These are phyloP conservation scores for Microbotryum intermedium DNA, from an alignment of 1,284 basidiomycete species.

Conservation along the genomic window DNA sequence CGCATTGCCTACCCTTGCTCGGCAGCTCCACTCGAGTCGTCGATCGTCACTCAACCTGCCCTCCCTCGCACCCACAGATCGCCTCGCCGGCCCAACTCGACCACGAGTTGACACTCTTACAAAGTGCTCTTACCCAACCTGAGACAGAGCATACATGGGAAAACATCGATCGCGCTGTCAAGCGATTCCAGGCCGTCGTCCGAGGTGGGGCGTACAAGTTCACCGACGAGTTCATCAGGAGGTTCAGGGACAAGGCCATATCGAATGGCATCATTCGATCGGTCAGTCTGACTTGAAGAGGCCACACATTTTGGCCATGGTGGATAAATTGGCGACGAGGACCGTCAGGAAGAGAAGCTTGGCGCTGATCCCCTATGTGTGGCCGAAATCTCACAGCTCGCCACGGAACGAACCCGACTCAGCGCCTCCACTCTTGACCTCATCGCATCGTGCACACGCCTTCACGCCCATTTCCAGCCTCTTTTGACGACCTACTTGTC, in stretches of 20 bases:
- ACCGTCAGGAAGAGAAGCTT: neutral
- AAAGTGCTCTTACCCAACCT: conserved; percentile 46
- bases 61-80: conserved; percentile 8
- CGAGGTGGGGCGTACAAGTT: conserved; percentile 49
- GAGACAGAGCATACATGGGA: conserved; percentile 82
- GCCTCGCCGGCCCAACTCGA: conserved; percentile 33
- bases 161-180: conserved; percentile 53
- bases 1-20: neutral
- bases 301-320: neutral
- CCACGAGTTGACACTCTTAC: conserved; percentile 44
- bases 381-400: conserved; percentile 35
- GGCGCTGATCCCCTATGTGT: neutral
- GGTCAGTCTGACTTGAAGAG: conserved; percentile 39
- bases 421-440: conserved; percentile 64
- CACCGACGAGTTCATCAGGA: conserved; percentile 50
- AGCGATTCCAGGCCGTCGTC: conserved; percentile 50
- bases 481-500: conserved; percentile 62
- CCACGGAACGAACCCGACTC: conserved; percentile 66
- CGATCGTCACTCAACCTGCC: conserved; percentile 1
- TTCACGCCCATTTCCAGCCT: conserved; percentile 58
- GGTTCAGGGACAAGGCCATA: conserved; percentile 48
- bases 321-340: neutral
- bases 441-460: conserved; percentile 50
- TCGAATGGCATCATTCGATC: conserved; percentile 53
- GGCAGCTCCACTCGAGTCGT: neutral